Base-by-base conservation (phyloP, 2,329 filamentous ascomycete genomes). In the Phyllosticta citrichinensis region DNA sequence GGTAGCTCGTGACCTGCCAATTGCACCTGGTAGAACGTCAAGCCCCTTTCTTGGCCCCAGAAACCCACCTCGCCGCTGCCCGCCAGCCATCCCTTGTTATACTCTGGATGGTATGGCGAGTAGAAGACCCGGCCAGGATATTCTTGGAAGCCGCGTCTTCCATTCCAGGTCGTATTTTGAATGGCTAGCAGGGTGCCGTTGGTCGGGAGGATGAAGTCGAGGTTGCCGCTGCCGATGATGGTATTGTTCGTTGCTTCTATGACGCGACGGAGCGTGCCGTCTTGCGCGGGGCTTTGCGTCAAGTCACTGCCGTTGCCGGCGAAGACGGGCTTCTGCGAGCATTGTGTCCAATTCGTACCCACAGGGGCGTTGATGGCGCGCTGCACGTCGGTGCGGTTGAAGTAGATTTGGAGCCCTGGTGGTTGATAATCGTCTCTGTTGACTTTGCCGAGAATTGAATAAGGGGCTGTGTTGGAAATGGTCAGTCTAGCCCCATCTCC, bases 151-250 rank as follows among this genome's bases (percentile, higher is more conserved):
- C 79, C 79, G 57, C 79, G 76, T 2, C 67, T 63, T 14, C 79
- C 79, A 65, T 79, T 76, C 78, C 79, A 81, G 2, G 79, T 82
- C 72, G 81, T 76, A 68, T 82, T 82, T 66, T 82, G 79, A 50
- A 83, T 71, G 3, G 77, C 75, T 20, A 82, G 71, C 4, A 82
- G 71, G 0, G 80, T 82, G 2, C 79, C 80, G 65, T 82, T 80
- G 27, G 78, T 79, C 55, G 72, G 69, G 55, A 83, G 74, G 4
- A 80, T 67, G 67, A 77, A 75, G 67, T 82, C 80, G 17, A 80
- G 72, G 59, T 78, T 74, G 6, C 77, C 79, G 55, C 73, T 75
- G 47, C 77, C 76, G 62, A 82, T 76, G 58, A 82, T 73, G 50
- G 76, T 76, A 64, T 80, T 79, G 68, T 81, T 81, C 3, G 78